Percentiles rank a stretch among this genome's conserved stretches.
These are phyloP conservation scores for Herpotrichia juniperi DNA, from an alignment of 2,329 filamentous ascomycete species.

Conservation along the genomic window DNA sequence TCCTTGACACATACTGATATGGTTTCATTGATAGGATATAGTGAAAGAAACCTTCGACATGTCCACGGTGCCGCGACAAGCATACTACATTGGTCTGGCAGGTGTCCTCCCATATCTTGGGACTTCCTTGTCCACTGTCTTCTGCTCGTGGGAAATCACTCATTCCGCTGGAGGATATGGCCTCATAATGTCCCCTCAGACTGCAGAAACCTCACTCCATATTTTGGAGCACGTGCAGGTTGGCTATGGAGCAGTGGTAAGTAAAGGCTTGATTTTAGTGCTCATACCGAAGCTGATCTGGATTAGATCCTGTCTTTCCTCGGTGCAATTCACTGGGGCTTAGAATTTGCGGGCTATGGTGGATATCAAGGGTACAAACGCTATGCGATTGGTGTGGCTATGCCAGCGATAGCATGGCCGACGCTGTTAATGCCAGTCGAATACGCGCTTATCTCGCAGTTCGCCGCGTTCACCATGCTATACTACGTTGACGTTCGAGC, in stretches of 20 bases:
- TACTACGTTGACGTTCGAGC: slow-evolving; percentile 85
- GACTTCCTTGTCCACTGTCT: slow-evolving; percentile 82
- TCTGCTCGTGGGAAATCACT: slow-evolving; percentile 82
- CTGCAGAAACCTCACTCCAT: slow-evolving; percentile 73
- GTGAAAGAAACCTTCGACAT: slow-evolving; percentile 58
- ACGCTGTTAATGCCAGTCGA: slow-evolving; percentile 84
- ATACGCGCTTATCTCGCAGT: slow-evolving; percentile 85
- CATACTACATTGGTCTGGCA: slow-evolving; percentile 58
- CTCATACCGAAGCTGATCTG: slow-evolving; percentile 7
- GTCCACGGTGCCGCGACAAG: slow-evolving; percentile 52
- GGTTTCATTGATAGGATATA: slow-evolving; percentile 43
- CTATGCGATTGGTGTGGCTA: slow-evolving; percentile 81
- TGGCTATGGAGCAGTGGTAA: slow-evolving; percentile 84
- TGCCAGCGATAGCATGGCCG: slow-evolving; percentile 85
- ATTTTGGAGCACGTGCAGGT: slow-evolving; percentile 86
- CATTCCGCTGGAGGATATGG: slow-evolving; percentile 67
- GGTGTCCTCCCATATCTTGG: slow-evolving; percentile 70
- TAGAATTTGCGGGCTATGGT: slow-evolving; percentile 79
- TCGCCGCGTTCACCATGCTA: slow-evolving; percentile 80
- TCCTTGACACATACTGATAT: slow-evolving; percentile 10
- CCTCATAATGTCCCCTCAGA: slow-evolving; percentile 71
- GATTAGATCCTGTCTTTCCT: slow-evolving; percentile 86
- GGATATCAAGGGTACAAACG: slow-evolving; percentile 74
- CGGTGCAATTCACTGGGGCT: slow-evolving; percentile 90
- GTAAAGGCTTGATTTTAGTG: slow-evolving; percentile 34